A percentile compares a stretch with the other conserved stretches of the same genome.
Evolutionary conservation across 805 yeast genomes (phyloP).

Genomic region (Cyberlindnera mycetangii): DNA sequence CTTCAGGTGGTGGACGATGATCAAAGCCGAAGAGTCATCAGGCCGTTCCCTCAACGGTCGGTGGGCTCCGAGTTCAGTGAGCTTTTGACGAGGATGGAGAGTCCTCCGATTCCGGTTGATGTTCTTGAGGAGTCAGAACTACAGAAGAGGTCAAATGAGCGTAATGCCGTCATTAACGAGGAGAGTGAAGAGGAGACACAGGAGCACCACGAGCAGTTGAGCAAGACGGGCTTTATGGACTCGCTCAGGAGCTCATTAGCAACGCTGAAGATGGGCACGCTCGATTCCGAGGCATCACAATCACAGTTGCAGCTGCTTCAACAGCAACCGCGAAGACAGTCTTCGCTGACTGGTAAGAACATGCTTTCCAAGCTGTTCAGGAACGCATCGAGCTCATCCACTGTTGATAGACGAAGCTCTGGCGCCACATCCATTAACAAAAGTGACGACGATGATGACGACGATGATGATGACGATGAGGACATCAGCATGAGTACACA

Average conservation of each 20-base stretch:
- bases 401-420: slow-evolving; percentile 9
- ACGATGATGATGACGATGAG: slow-evolving; percentile 9
- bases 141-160: slow-evolving; percentile 6
- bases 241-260: slow-evolving; percentile 14
- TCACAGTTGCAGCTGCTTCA: not conserved
- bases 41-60: slow-evolving; percentile 18
- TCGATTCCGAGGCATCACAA: too few species aligned
- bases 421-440: too few species aligned
- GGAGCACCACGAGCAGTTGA: not conserved
- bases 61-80: slow-evolving; percentile 11
- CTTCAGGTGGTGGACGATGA: slow-evolving; percentile 22
- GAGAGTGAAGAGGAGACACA: slow-evolving; percentile 12
- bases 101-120: slow-evolving; percentile 32
- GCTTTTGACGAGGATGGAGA: slow-evolving; percentile 20
- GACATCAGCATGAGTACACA: slow-evolving; percentile 5
- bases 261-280: slow-evolving; percentile 15
- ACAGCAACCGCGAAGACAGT: slow-evolving; percentile 2
- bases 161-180: slow-evolving; percentile 10
- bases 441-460: slow-evolving; percentile 10
- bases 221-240: slow-evolving; percentile 11
- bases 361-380: slow-evolving; percentile 27
- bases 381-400: slow-evolving; percentile 21
- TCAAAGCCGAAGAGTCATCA: slow-evolving; percentile 24
- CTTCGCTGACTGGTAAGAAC: slow-evolving; percentile 16
- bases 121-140: slow-evolving; percentile 23